Conservation (phyloP, 305 asterid genomes). For the Fraxinus baroniana region DNA sequence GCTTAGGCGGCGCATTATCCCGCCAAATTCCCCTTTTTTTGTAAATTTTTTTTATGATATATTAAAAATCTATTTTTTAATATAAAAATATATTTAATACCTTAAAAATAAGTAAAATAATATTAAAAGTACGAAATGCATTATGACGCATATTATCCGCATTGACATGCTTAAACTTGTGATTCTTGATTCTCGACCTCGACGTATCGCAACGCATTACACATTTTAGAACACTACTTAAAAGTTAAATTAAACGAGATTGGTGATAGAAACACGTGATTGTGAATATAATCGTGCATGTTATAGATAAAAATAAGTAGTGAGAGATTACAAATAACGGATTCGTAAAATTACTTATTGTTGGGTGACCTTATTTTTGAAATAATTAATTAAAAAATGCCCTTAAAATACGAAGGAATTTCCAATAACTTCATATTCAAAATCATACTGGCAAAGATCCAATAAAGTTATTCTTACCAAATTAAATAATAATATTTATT, state of each 20-base stretch:
- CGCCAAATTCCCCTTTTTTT: too few species aligned
- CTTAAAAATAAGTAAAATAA: too few species aligned
- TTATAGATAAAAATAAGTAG: not conserved
- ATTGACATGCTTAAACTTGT: too few species aligned
- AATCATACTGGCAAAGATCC: not conserved
- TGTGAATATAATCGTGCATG: not conserved
- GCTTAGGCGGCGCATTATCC: too few species aligned
- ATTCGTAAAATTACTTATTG: not conserved
- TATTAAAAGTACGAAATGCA: too few species aligned
- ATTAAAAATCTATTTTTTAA: too few species aligned
- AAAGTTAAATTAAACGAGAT: not conserved
- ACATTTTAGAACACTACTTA: too few species aligned
- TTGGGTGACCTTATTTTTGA: not conserved
- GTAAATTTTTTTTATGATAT: too few species aligned
- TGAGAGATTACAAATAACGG: not conserved
- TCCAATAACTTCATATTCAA: not conserved
- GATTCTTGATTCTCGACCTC: too few species aligned
- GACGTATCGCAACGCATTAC: too few species aligned
- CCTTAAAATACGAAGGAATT: not conserved
- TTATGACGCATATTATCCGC: too few species aligned
- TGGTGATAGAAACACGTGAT: not conserved
- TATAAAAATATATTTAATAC: too few species aligned
- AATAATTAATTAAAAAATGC: not conserved
- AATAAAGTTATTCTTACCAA: not conserved
- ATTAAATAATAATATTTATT: not conserved